A percentile compares a stretch with the other conserved stretches of the same genome.
Conservation (phyloP, 164 flowering plant genomes). For the Kalanchoe fedtschenkoi region DNA sequence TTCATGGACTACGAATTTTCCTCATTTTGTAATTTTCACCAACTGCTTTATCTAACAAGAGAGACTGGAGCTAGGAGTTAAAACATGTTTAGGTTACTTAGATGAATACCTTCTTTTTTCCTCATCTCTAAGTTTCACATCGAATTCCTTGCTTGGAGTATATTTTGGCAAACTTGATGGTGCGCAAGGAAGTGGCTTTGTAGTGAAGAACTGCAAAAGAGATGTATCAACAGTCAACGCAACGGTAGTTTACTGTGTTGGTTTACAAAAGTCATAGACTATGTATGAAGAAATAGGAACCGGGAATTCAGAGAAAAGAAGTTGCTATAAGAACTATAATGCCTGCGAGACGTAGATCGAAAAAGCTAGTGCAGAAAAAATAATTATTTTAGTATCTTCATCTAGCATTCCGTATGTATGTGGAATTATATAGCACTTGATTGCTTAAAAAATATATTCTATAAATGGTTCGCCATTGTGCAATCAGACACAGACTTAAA, state of each 20-base stretch:
- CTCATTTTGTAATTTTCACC: not conserved
- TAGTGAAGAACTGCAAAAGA: not conserved
- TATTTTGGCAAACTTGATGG: constrained; percentile 2
- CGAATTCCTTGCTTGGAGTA: not conserved
- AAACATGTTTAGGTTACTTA: too few species aligned
- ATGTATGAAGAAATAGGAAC: not conserved
- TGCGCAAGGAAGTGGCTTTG: not conserved
- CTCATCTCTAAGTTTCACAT: not conserved
- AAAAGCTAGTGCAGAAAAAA: too few species aligned
- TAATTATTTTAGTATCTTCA: not conserved
- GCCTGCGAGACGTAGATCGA: too few species aligned
- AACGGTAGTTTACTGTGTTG: too few species aligned
- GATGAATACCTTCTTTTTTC: not conserved
- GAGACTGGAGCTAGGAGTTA: not conserved
- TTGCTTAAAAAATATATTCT: too few species aligned
- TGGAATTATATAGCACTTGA: too few species aligned
- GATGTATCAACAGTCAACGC: not conserved
- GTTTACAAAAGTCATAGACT: not conserved
- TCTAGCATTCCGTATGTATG: not conserved
- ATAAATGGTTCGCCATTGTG: too few species aligned
- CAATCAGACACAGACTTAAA: too few species aligned
- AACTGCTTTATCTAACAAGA: not conserved
- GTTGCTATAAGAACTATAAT: too few species aligned
- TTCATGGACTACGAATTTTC: not conserved
- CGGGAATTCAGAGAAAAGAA: not conserved